Percentiles rank a stretch among this genome's conserved stretches.
These are phyloP conservation scores for Suillus clintonianus DNA, from an alignment of 768 basidiomycete species.

Conservation along the genomic window DNA sequence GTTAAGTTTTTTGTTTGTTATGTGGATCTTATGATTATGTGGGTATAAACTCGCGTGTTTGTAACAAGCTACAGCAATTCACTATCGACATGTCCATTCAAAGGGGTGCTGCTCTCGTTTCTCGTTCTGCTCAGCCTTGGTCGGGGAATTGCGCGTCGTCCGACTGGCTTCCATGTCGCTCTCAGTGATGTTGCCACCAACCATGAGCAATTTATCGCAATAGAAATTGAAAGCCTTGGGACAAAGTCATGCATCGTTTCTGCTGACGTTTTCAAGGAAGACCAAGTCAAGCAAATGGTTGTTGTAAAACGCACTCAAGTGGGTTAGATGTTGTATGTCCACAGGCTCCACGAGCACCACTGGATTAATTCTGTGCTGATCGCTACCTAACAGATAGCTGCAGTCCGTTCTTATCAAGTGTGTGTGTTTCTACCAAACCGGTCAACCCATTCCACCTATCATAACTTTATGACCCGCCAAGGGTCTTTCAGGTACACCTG, in stretches of 20 bases:
- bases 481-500: neutral
- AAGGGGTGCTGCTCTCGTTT: constrained; percentile 34
- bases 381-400: constrained; percentile 17
- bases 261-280: constrained; percentile 23
- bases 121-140: constrained; percentile 35
- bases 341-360: neutral
- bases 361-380: neutral
- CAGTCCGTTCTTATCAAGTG: constrained; percentile 6
- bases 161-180: constrained; percentile 28
- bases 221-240: constrained; percentile 22
- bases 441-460: neutral
- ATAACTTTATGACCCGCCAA: neutral
- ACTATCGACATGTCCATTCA: constrained; percentile 4
- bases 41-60: neutral
- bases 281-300: constrained; percentile 24
- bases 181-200: constrained; percentile 29
- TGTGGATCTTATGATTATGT: neutral
- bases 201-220: constrained; percentile 6
- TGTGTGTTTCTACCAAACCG: constrained; percentile 24
- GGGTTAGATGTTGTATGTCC: constrained; percentile 5
- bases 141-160: constrained; percentile 16
- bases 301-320: constrained; percentile 18
- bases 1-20: neutral
- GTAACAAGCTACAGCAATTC: neutral
- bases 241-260: constrained; percentile 15